These are phyloP conservation scores for Podaxis carcinomalis DNA, from an alignment of 768 basidiomycete genomes.

Conservation along the genomic window DNA sequence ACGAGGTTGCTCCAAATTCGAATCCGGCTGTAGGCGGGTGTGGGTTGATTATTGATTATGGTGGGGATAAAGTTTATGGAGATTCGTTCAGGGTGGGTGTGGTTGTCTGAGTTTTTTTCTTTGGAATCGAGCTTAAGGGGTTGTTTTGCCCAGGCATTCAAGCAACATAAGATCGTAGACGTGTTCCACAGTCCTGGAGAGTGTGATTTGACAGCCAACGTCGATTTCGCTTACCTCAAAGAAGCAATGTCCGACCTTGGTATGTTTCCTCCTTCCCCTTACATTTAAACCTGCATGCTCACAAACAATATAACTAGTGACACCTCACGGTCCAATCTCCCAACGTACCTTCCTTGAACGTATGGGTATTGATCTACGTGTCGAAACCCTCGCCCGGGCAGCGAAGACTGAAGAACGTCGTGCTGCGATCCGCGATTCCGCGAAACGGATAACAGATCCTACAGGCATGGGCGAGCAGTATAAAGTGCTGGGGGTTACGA, in stretches of 20 bases:
- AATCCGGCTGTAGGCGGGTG: conserved; percentile 37
- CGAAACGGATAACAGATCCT: conserved; percentile 69
- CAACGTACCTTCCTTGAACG: conserved; percentile 76
- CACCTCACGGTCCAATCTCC: conserved; percentile 61
- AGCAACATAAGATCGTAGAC: conserved; percentile 79
- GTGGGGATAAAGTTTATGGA: conserved; percentile 62
- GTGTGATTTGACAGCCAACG: conserved; percentile 93
- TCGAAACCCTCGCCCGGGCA: conserved; percentile 53
- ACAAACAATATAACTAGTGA: conserved; percentile 24
- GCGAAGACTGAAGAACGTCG: conserved; percentile 47
- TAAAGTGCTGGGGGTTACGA: conserved; percentile 63
- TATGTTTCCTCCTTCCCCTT: conserved; percentile 25
- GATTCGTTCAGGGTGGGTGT: conserved; percentile 78
- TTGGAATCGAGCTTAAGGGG: neutral
- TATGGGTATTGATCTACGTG: conserved; percentile 71
- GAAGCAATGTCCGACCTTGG: conserved; percentile 71
- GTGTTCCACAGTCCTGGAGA: conserved; percentile 82
- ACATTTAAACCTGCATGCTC: neutral
- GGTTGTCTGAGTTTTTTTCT: neutral
- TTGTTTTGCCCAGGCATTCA: conserved; percentile 67
- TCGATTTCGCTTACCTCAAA: conserved; percentile 86
- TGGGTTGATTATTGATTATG: conserved; percentile 89
- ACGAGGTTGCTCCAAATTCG: conserved; percentile 1
- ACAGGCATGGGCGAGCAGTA: conserved; percentile 89
- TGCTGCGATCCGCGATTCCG: conserved; percentile 53